Conservation (phyloP, 306 rosid species). For the Lathyrus oleraceus region DNA sequence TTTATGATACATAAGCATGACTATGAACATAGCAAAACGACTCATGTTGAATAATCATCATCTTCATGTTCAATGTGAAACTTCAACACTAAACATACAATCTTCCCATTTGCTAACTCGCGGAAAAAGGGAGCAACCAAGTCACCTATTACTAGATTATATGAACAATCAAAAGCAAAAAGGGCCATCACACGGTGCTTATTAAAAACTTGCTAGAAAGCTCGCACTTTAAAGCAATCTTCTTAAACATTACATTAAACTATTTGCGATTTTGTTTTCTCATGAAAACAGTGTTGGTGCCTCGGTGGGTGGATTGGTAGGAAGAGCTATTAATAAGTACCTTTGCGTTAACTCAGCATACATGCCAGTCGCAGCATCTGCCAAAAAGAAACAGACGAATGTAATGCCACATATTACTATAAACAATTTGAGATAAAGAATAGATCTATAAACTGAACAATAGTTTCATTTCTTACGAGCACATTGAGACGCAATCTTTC, state of each 20-base stretch:
- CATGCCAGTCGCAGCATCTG: slow-evolving; percentile 95
- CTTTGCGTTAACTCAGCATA: slow-evolving; percentile 78
- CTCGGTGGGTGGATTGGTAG: not conserved
- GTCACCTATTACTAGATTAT: not conserved
- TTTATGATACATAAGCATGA: not conserved
- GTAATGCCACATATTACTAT: slow-evolving; percentile 20
- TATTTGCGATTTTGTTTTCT: not conserved
- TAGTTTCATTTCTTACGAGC: slow-evolving; percentile 70
- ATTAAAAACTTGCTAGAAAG: not conserved
- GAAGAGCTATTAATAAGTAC: slow-evolving; percentile 37
- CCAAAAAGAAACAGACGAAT: slow-evolving; percentile 18
- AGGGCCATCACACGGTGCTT: not conserved
- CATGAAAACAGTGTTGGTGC: not conserved
- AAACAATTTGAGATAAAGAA: slow-evolving; percentile 4
- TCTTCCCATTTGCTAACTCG: not conserved
- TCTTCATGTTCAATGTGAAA: slow-evolving; percentile 14
- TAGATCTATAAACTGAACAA: not conserved
- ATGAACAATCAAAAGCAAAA: not conserved
- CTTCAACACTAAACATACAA: not conserved
- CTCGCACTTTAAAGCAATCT: not conserved
- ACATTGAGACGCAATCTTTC: slow-evolving; percentile 97
- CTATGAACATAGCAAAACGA: slow-evolving; percentile 15
- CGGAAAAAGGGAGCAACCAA: not conserved
- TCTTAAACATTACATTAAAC: slow-evolving; percentile 2
- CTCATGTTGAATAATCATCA: slow-evolving; percentile 5